A percentile compares a stretch with the other conserved stretches of the same genome.
Evolutionary conservation across 225 moss, liverwort and hornwort genomes (phyloP).

Genomic region (Thuidium tamariscinum): DNA sequence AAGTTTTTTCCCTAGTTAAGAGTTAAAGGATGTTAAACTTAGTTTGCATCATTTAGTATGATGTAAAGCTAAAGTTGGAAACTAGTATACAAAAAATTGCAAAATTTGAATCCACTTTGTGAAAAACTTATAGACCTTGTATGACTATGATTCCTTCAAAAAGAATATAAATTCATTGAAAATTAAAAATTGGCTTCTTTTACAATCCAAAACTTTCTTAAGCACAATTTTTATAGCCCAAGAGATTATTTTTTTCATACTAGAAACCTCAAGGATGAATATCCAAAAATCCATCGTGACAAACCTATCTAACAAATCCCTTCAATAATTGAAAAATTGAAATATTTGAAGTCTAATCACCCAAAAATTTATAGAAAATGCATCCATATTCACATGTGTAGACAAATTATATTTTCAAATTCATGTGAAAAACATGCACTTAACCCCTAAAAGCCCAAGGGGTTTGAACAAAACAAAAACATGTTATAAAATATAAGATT

Average conservation of each 20-base stretch:
- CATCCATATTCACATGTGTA: rapidly evolving
- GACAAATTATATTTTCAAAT: rapidly evolving
- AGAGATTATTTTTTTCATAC: not conserved
- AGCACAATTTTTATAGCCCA: not conserved
- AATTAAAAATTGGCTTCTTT: rapidly evolving
- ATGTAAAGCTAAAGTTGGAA: rapidly evolving
- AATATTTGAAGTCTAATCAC: not conserved
- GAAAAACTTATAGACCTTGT: rapidly evolving
- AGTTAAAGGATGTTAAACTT: not conserved
- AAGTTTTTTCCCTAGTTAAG: not conserved
- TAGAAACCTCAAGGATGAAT: rapidly evolving
- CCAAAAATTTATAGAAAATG: not conserved
- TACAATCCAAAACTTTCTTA: not conserved
- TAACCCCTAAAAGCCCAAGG: too few relatives aligned
- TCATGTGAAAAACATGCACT: not conserved
- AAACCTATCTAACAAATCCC: not conserved
- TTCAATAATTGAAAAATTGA: not conserved
- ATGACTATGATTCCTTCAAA: not conserved
- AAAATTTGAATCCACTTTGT: not conserved
- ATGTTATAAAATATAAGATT: too few relatives aligned
- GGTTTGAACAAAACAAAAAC: too few relatives aligned
- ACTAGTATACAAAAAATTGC: rapidly evolving
- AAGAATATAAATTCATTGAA: not conserved
- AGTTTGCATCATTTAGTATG: not conserved
- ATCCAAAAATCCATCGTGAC: rapidly evolving